Conservation (phyloP, 1,284 basidiomycete genomes). For the Rhodotorula sp. region DNA sequence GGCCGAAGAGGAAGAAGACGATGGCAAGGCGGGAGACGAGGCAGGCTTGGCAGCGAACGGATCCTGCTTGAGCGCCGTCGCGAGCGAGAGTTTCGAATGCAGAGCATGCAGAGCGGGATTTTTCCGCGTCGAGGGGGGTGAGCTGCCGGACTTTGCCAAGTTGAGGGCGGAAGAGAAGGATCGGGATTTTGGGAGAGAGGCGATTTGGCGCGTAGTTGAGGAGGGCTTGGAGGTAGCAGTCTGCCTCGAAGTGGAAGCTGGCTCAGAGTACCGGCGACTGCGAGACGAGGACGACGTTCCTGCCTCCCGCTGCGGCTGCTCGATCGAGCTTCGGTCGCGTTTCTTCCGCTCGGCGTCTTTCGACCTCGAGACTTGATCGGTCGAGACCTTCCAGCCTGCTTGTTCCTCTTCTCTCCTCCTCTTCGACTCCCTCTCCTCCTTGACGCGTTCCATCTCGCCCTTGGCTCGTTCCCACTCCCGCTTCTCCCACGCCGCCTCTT, state of each 20-base stretch:
- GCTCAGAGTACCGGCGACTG: too few species aligned
- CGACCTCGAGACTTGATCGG: neutral
- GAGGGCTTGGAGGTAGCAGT: neutral
- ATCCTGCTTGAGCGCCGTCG: conserved; percentile 21
- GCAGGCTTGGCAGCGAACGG: conserved; percentile 8
- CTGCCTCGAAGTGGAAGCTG: neutral
- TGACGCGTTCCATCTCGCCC: conserved; percentile 57
- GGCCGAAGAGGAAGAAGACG: neutral
- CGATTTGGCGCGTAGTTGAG: neutral
- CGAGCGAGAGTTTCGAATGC: conserved; percentile 21
- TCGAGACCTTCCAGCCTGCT: conserved; percentile 1
- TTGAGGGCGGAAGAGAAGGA: neutral
- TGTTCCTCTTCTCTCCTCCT: conserved; percentile 19
- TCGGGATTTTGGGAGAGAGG: neutral
- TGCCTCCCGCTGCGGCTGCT: neutral
- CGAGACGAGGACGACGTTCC: neutral
- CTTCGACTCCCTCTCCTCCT: conserved; percentile 4
- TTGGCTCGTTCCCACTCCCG: conserved; percentile 59
- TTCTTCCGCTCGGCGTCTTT: neutral
- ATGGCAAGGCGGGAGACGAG: neutral
- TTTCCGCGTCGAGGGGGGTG: neutral
- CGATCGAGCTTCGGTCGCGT: conserved; percentile 4
- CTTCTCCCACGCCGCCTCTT: conserved; percentile 57
- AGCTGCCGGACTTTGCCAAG: neutral
- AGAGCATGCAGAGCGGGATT: conserved; percentile 17